phyloP scores from a whole-genome alignment of 1,284 basidiomycete genomes.

The Paramarasmius palmivorus region DNA sequence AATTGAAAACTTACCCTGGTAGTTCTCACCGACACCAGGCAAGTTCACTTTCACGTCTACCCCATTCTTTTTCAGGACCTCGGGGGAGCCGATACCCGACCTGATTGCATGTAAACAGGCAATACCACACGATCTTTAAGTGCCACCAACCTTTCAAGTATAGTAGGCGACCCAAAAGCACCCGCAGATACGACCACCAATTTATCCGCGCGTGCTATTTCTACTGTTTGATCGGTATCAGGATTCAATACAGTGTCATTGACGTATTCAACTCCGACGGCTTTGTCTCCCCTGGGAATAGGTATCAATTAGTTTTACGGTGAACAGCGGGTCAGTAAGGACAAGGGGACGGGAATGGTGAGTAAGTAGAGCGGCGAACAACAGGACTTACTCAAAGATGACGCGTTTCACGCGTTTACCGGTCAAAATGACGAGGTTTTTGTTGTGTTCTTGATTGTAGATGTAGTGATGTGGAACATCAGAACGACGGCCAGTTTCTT shows the following conservation, averaged over 20 bases:
- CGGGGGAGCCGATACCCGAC: constrained; percentile 22
- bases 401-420: constrained; percentile 31
- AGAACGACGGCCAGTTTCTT: constrained; percentile 37
- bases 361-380: background rate
- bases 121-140: background rate
- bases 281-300: constrained; percentile 19
- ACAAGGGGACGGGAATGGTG: no score
- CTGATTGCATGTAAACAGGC: background rate
- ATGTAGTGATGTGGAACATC: constrained; percentile 44
- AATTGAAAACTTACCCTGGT: constrained; percentile 32
- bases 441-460: constrained; percentile 34
- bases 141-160: constrained; percentile 41
- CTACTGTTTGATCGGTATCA: constrained; percentile 20
- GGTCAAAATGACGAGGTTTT: constrained; percentile 28
- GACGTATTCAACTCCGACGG: constrained; percentile 24
- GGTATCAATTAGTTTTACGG: no score
- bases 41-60: constrained; percentile 37
- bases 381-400: constrained; percentile 29
- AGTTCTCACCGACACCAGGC: constrained; percentile 47
- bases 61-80: constrained; percentile 32
- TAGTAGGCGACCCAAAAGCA: constrained; percentile 53
- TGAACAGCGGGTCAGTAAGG: no score
- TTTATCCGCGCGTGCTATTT: constrained; percentile 38
- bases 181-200: constrained; percentile 52
- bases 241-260: constrained; percentile 23